phyloP scores from a whole-genome alignment of 2,329 filamentous ascomycete genomes.

The Cryphonectria japonica region DNA sequence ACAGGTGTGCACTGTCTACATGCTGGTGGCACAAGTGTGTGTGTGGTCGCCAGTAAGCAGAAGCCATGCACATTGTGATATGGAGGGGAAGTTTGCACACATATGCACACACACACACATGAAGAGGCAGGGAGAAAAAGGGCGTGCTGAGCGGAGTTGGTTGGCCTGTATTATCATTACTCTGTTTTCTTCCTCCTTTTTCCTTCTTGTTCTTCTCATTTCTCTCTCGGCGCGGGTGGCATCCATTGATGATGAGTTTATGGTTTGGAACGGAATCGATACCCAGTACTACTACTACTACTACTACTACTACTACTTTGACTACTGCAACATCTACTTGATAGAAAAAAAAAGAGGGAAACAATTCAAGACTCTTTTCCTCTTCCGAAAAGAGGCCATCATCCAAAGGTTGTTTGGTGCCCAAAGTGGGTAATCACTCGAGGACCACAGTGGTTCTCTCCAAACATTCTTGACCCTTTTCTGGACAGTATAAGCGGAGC shows the following conservation, averaged over 20 bases:
- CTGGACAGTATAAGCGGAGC: background rate
- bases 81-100: background rate
- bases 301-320: background rate
- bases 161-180: background rate
- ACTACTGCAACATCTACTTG: background rate
- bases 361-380: background rate
- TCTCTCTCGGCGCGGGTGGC: slow-evolving; percentile 3
- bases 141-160: slow-evolving; percentile 2
- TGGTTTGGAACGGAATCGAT: slow-evolving; percentile 31
- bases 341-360: slow-evolving; percentile 21
- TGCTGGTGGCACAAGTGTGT: background rate
- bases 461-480: background rate
- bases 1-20: background rate
- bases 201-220: background rate
- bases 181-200: background rate
- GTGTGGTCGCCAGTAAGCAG: background rate
- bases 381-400: background rate
- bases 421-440: background rate
- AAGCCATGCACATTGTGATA: background rate
- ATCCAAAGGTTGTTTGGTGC: too few species aligned
- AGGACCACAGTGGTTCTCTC: background rate
- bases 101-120: background rate
- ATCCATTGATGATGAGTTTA: slow-evolving; percentile 26
- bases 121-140: background rate
- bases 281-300: slow-evolving; percentile 23